Evolutionary conservation across 2,329 filamentous ascomycete genomes (phyloP), one percentile per base, ranked within the genome.

Genomic region (Aurifilum marmelostoma): DNA sequence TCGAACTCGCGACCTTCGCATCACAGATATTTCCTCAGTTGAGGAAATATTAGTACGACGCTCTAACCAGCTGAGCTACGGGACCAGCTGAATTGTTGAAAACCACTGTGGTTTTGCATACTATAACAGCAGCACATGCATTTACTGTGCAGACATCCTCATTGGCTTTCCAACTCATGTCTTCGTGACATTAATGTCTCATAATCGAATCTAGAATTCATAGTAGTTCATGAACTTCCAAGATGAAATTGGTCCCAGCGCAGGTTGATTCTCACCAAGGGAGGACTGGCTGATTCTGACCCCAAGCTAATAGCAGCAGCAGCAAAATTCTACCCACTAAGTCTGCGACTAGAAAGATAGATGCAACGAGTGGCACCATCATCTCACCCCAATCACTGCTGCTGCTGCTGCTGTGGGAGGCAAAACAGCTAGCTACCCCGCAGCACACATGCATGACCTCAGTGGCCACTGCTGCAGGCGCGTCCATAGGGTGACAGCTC

Each of bases 51-150:
- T 66, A 66, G 64, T 66, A 66, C 64, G 50, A 66, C 64, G 64
- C 64, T 66, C 64, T 66, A 66, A 66, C 64, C 64, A 66, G 52
- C 64, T 66, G 64, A 66, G 64, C 64, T 66, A 66, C 64, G 64
- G 64, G 64, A 66, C 64, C 64, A 66, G 27, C 21, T 43, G 4
- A 11, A 43, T 47, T 60, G 64, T 58, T 66, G 52, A 18, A 9
- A 27, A 39, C 7, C 4, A 12, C 2, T 47, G 5, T 7, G 7
- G 3, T 7, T 34, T 34, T 6, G 18, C 6, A 9, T 21, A n/a
- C 18, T 7, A 47, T 47, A 47, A n/a, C 34, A n/a, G 7, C 7
- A 47, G 7, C n/a, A 47, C 18, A 9, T 7, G 43, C 43, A 47
- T 18, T 3, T 18, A 18, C 41, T 41, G 39, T 41, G 39, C 11